phyloP scores from a whole-genome alignment of 163 green algal genomes.

The Trebouxia gelatinosa region DNA sequence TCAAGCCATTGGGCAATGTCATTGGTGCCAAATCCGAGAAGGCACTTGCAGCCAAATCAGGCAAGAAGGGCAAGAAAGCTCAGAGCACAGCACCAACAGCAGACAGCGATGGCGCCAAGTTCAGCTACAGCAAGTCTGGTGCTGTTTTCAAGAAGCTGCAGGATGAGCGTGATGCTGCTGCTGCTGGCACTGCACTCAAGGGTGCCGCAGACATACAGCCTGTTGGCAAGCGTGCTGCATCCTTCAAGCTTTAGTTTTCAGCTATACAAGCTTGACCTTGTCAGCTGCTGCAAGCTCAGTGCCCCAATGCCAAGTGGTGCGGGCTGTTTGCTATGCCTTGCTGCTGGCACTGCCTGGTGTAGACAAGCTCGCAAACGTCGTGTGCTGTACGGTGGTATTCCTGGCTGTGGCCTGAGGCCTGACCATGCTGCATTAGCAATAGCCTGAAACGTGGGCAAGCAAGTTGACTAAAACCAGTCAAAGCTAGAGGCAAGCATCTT shows the following conservation, averaged over 20 bases:
- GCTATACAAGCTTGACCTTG: no score
- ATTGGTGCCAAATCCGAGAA: conserved; percentile 31
- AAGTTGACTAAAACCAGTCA: no score
- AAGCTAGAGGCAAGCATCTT: no score
- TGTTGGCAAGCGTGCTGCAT: not conserved
- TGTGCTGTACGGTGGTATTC: no score
- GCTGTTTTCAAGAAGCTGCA: conserved; percentile 78
- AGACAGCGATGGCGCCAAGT: conserved; percentile 27
- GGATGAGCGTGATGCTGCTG: conserved; percentile 32
- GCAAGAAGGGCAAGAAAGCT: conserved; percentile 35
- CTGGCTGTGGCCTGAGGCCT: no score
- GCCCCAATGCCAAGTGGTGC: no score
- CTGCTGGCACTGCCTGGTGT: no score
- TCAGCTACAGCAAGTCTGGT: conserved; percentile 59
- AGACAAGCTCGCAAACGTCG: no score
- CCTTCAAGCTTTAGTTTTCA: conserved; percentile 5
- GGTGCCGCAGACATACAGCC: not conserved
- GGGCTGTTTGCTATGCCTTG: no score
- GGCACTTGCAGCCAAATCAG: conserved; percentile 43
- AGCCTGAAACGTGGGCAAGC: no score
- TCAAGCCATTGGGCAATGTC: not conserved
- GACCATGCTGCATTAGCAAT: no score
- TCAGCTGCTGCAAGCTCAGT: no score
- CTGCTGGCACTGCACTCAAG: not conserved
- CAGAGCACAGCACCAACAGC: not conserved